Percentiles rank a stretch among this genome's conserved stretches.
phyloP scores from a whole-genome alignment of 2,329 filamentous ascomycete species.

The Arachnomyces sp. region DNA sequence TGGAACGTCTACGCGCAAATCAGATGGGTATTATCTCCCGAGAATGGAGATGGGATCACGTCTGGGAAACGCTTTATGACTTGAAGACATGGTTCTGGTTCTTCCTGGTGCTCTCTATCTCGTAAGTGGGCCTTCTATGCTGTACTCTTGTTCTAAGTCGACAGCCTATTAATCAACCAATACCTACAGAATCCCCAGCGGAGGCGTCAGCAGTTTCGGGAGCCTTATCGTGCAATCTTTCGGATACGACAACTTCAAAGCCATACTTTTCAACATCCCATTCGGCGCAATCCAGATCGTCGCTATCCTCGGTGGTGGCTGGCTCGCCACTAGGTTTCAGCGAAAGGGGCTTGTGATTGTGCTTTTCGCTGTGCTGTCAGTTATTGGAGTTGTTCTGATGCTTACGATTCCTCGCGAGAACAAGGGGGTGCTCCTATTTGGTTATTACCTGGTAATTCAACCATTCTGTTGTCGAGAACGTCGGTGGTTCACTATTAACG shows the following conservation, averaged over 20 bases:
- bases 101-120: constrained; percentile 5
- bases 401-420: constrained; percentile 40
- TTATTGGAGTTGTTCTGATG: constrained; percentile 40
- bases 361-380: constrained; percentile 29
- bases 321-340: constrained; percentile 35
- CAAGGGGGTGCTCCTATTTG: constrained; percentile 43
- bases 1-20: constrained; percentile 48
- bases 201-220: constrained; percentile 32
- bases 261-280: constrained; percentile 36
- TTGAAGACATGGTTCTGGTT: constrained; percentile 29
- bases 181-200: constrained; percentile 27
- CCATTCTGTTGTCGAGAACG: background rate
- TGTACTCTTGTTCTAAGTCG: constrained; percentile 33
- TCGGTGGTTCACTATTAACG: background rate
- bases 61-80: constrained; percentile 27
- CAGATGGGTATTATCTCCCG: constrained; percentile 48
- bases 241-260: constrained; percentile 31
- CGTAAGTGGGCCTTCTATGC: constrained; percentile 30
- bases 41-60: constrained; percentile 45
- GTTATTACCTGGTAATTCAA: constrained; percentile 40
- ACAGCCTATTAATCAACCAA: constrained; percentile 15
- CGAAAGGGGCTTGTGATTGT: constrained; percentile 40
- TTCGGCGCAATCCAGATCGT: constrained; percentile 32
- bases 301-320: constrained; percentile 27
- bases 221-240: constrained; percentile 36